Base-by-base conservation (phyloP, 495 filamentous ascomycete species). In the Hypoxylon cercidicola region DNA sequence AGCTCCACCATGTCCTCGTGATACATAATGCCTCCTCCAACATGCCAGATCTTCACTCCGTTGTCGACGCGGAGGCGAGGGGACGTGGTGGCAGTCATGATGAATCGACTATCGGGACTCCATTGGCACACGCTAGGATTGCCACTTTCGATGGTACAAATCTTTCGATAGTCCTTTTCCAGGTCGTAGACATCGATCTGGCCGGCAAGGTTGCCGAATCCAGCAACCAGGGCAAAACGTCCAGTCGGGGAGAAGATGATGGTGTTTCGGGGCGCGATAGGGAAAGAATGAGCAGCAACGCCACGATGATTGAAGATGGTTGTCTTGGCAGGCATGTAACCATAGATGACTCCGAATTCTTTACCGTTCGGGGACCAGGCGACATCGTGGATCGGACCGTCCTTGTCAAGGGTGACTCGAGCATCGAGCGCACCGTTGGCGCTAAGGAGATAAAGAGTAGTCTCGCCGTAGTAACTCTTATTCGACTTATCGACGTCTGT, bases 381-480 rank as follows among this genome's bases (percentile, higher is more conserved):
- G 37, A 99, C 95, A 71, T 99, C 95, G 76, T 99, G 94, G 65
- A 99, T 98, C 15, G 95, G 95, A 1, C 95, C 95, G 73, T 98
- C 93, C 78, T 97, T 98, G 82, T 99, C 95, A 23, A 98, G 84
- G 50, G 92, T 85, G 68, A 99, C 87, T 49, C 95, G 85, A 51
- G 93, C 95, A 74, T 99, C 95, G 72, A 97, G 95, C 55, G 89
- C 88, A 44, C 93, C 94, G 71, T 90, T 93, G 50, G 93, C 89
- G 76, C 92, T 97, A 55, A 99, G 84, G 68, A 99, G 83, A 79
- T 98, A 99, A 72, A 99, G 87, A 53, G 91, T 99, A 1, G 95
- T 98, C 82, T 99, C 95, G 70, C 96, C 95, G 67, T 99, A 97
- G 79, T 99, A 99, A 81, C 90, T 97, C 85, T 97, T 97, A 73